Evolutionary conservation across 2,329 filamentous ascomycete species (phyloP), one percentile per base, ranked within the genome.

Genomic region (Beauveria sp.): DNA sequence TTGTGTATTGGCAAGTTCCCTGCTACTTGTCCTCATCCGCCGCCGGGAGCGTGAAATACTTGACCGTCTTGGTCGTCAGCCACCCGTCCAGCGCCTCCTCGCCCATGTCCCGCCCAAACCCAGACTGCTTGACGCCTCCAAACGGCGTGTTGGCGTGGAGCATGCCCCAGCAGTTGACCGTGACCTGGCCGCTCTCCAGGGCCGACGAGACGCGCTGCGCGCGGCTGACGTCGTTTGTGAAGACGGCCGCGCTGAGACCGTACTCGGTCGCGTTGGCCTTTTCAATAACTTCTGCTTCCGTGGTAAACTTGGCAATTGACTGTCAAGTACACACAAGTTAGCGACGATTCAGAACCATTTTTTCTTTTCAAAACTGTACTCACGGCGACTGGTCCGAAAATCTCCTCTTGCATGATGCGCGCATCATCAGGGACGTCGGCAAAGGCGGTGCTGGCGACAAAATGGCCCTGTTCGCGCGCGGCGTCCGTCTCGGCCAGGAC

Each of bases 101-200:
- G 2, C 74, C 75, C 3, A 76, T 62, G 63, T 83, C 80, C 16
- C 80, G 71, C 0, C 82, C 81, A 68, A 84, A 83, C 3, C 83
- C 83, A 68, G 77, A 80, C 73, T 84, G 79, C 72, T 86, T 86
- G 10, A 85, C 80, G 52, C 82, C 82, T 22, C 70, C 70, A 57
- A 70, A 69, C 1, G 68, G 66, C 43, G 67, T 61, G n/a, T 63
- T 62, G 9, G 63, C 62, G 30, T 67, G 64, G 16, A 63, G 59
- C 59, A 67, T 64, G 55, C 68, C 66, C 28, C 65, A 66, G 37
- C 64, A 66, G 62, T 73, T 74, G 50, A 74, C 68, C 68, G 71
- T 73, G 22, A 74, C 71, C 68, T 52, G 50, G 3, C 50, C 50
- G 50, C 28, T 34, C 30, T 52, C 50, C 18, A 52, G 70, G 71